These are phyloP conservation scores for Lachnellula suecica DNA, from an alignment of 2,329 filamentous ascomycete species.

Conservation along the genomic window DNA sequence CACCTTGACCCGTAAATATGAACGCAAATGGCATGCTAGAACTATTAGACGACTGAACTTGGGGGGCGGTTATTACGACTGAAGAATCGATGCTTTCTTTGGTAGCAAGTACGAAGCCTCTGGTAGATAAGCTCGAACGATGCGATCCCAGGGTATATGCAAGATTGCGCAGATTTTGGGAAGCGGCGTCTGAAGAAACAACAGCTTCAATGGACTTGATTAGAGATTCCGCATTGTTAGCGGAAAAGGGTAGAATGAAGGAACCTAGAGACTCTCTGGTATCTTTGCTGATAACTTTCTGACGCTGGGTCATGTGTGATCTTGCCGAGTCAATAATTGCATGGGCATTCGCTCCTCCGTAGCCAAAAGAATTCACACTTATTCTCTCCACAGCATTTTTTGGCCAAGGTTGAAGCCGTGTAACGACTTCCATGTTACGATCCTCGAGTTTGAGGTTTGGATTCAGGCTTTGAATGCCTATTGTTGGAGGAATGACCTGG, in stretches of 20 bases:
- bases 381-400: constrained; percentile 2
- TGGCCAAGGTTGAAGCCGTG: constrained; percentile 6
- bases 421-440: constrained; percentile 32
- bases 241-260: constrained; percentile 11
- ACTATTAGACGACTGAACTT: background rate
- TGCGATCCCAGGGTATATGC: constrained; percentile 7
- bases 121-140: constrained; percentile 1
- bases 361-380: constrained; percentile 37
- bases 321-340: constrained; percentile 30
- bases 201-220: background rate
- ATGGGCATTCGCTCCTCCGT: constrained; percentile 48
- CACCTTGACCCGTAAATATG: constrained; percentile 27
- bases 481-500: constrained; percentile 26
- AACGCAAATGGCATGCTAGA: constrained; percentile 3
- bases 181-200: background rate
- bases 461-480: constrained; percentile 24
- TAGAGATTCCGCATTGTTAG: constrained; percentile 1
- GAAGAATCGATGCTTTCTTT: background rate
- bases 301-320: background rate
- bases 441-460: constrained; percentile 27
- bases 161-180: constrained; percentile 1
- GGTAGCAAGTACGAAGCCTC: background rate
- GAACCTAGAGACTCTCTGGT: background rate
- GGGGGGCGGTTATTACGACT: background rate
- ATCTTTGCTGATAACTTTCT: background rate